Conservation (phyloP, 805 yeast species). For the Zygosaccharomyces gambellarensis region DNA sequence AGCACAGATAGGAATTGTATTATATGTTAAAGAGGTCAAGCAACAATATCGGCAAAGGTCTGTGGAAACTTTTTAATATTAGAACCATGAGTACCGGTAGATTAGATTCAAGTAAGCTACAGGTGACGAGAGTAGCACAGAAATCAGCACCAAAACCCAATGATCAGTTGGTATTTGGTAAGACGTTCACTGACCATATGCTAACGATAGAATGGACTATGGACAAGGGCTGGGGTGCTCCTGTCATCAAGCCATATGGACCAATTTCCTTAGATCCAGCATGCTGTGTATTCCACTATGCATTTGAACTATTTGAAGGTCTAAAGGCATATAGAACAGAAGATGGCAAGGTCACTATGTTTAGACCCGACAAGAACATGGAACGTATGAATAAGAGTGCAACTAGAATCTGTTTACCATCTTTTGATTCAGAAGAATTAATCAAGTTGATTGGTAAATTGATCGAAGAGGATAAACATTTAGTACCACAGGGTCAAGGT, state of each 20-base stretch:
- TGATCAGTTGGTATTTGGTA: slow-evolving; percentile 64
- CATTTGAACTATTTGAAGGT: slow-evolving; percentile 94
- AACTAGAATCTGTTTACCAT: slow-evolving; percentile 82
- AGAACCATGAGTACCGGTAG: slow-evolving; percentile 35
- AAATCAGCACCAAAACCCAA: slow-evolving; percentile 57
- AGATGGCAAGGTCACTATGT: slow-evolving; percentile 67
- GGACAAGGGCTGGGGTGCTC: slow-evolving; percentile 79
- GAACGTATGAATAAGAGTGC: slow-evolving; percentile 85
- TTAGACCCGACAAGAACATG: slow-evolving; percentile 92
- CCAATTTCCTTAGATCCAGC: slow-evolving; percentile 78
- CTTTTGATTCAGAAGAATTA: slow-evolving; percentile 74
- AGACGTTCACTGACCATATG: slow-evolving; percentile 83
- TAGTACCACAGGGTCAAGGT: slow-evolving; percentile 83
- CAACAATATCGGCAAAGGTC: background rate
- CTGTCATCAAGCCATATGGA: slow-evolving; percentile 82
- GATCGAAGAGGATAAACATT: slow-evolving; percentile 64
- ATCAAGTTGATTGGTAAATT: slow-evolving; percentile 71
- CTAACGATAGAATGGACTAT: slow-evolving; percentile 78
- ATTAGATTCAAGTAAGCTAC: slow-evolving; percentile 52
- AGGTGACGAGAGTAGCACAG: slow-evolving; percentile 40
- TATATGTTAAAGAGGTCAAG: slow-evolving; percentile 14
- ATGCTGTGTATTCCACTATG: slow-evolving; percentile 86
- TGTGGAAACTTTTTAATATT: background rate
- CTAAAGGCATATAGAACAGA: slow-evolving; percentile 78
- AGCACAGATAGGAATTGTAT: background rate